Conservation (phyloP, 2,329 filamentous ascomycete genomes). For the Monosporascus sp. region DNA sequence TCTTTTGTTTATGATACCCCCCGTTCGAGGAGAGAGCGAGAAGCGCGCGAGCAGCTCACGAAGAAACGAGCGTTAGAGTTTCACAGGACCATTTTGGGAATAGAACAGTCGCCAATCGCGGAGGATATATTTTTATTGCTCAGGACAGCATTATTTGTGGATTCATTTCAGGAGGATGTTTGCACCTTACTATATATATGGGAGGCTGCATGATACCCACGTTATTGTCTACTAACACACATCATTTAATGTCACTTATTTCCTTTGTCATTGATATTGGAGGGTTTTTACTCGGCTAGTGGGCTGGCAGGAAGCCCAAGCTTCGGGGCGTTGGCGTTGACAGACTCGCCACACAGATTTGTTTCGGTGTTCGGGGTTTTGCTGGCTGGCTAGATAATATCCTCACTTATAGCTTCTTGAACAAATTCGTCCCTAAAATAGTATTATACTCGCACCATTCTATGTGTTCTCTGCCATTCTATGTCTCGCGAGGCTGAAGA, state of each 20-base stretch:
- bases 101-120: neutral
- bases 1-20: conserved; percentile 26
- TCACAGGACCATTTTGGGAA: neutral
- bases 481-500: neutral
- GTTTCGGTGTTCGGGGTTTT: neutral
- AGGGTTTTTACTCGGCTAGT: too few relatives aligned
- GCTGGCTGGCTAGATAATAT: neutral
- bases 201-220: too few relatives aligned
- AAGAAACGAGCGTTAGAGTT: neutral
- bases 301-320: too few relatives aligned
- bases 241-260: too few relatives aligned
- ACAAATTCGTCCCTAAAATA: too few relatives aligned
- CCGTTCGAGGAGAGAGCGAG: conserved; percentile 12
- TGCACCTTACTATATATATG: too few relatives aligned
- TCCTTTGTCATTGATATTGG: too few relatives aligned
- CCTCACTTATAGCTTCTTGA: neutral
- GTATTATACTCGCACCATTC: too few relatives aligned
- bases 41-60: neutral
- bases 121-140: neutral
- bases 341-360: too few relatives aligned
- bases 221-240: too few relatives aligned
- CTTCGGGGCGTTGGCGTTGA: too few relatives aligned
- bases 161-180: neutral
- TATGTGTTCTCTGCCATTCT: neutral
- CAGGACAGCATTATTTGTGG: neutral